A percentile compares a stretch with the other conserved stretches of the same genome.
Conservation (phyloP, 495 filamentous ascomycete species). For the Geoglossum glabrum region DNA sequence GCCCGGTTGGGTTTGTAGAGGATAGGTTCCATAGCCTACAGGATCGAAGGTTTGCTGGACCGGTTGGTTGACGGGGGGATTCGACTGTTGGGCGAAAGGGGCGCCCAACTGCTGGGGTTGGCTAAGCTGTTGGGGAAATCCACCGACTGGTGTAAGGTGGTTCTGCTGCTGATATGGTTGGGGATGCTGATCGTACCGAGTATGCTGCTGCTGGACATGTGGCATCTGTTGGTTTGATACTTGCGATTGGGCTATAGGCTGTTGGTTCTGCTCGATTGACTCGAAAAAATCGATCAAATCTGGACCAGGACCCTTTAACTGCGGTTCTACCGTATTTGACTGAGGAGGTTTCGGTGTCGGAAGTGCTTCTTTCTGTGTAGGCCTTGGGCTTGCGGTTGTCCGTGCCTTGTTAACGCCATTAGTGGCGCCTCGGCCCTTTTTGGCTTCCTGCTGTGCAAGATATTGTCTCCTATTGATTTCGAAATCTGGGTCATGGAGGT, state of each 20-base stretch:
- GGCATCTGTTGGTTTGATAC: slow-evolving; percentile 21
- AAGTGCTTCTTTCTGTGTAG: slow-evolving; percentile 10
- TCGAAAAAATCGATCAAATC: slow-evolving; percentile 98
- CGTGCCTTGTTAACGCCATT: slow-evolving; percentile 14
- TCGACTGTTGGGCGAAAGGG: slow-evolving; percentile 13
- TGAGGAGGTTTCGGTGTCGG: slow-evolving; percentile 14
- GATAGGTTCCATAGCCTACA: slow-evolving; percentile 74
- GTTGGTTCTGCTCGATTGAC: slow-evolving; percentile 85
- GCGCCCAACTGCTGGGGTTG: slow-evolving; percentile 18
- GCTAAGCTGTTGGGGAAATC: slow-evolving; percentile 26
- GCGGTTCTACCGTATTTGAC: slow-evolving; percentile 11
- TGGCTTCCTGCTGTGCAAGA: slow-evolving; percentile 63
- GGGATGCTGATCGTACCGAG: slow-evolving; percentile 20
- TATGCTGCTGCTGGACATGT: slow-evolving; percentile 20
- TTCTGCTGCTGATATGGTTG: slow-evolving; percentile 16
- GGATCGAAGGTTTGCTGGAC: slow-evolving; percentile 49
- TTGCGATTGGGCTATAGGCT: slow-evolving; percentile 37
- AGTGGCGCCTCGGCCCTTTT: slow-evolving; percentile 33
- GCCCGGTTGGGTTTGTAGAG: slow-evolving; percentile 39
- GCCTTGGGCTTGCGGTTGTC: slow-evolving; percentile 14
- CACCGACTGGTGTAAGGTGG: slow-evolving; percentile 11
- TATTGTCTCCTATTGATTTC: slow-evolving; percentile 87
- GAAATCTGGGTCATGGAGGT: slow-evolving; percentile 89
- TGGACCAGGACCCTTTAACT: slow-evolving; percentile 41
- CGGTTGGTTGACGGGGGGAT: slow-evolving; percentile 20